Conservation (phyloP, 1,139 yeast species). For the Meyerozyma guilliermondii region DNA sequence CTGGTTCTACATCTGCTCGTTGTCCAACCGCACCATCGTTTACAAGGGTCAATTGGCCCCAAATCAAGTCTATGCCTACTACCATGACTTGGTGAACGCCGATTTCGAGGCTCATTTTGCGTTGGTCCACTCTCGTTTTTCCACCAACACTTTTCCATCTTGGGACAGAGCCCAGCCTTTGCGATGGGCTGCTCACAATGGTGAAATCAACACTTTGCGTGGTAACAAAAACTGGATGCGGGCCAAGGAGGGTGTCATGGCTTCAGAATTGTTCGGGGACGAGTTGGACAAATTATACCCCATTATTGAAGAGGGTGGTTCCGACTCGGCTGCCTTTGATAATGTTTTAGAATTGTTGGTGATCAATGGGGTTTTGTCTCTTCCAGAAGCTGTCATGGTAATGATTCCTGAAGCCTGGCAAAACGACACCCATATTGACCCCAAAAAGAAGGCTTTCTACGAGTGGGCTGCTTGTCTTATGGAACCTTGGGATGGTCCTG, state of each 20-base stretch:
- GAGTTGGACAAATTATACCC: conserved; percentile 90
- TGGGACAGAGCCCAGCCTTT: conserved; percentile 99
- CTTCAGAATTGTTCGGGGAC: conserved; percentile 80
- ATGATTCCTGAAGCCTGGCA: conserved; percentile 99
- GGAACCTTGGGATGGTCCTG: conserved; percentile 99
- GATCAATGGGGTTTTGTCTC: conserved; percentile 83
- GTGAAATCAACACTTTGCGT: conserved; percentile 94
- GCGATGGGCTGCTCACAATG: conserved; percentile 97
- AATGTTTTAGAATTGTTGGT: conserved; percentile 89
- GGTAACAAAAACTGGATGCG: conserved; percentile 99
- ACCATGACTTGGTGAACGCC: conserved; percentile 86
- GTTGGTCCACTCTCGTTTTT: conserved; percentile 93
- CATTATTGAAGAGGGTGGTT: conserved; percentile 96
- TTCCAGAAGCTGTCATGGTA: conserved; percentile 97
- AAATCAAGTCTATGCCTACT: conserved; percentile 89
- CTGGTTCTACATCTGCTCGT: conserved; percentile 96
- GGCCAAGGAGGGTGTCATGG: conserved; percentile 96
- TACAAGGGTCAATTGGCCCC: conserved; percentile 98
- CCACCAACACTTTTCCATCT: conserved; percentile 96
- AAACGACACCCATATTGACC: conserved; percentile 79
- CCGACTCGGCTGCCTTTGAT: conserved; percentile 98
- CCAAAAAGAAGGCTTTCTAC: conserved; percentile 88
- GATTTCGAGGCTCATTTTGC: conserved; percentile 96
- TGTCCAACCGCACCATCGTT: conserved; percentile 83
- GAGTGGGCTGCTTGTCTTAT: conserved; percentile 99